Evolutionary conservation across 148 eudicot species (phyloP).

Genomic region (Amaranthus cruentus): DNA sequence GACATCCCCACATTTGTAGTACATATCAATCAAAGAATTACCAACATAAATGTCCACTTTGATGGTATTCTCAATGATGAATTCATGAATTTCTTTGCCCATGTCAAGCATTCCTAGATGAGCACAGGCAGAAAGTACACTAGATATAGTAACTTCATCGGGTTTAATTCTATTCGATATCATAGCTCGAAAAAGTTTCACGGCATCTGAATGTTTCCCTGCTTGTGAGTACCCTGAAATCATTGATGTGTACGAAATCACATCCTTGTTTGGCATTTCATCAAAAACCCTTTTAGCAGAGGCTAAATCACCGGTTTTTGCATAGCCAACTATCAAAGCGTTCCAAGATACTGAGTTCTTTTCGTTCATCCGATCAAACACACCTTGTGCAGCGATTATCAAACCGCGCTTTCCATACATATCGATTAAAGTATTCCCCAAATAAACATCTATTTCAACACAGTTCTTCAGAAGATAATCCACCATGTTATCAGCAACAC

Average conservation of each 20-base stretch:
- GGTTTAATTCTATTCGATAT: constrained; percentile 50
- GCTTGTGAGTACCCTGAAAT: constrained; percentile 57
- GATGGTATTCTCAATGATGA: constrained; percentile 32
- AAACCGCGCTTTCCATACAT: constrained; percentile 54
- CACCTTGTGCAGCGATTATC: constrained; percentile 38
- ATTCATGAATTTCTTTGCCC: constrained; percentile 53
- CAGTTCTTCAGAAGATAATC: constrained; percentile 41
- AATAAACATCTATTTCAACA: constrained; percentile 55
- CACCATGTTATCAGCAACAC: constrained; percentile 38
- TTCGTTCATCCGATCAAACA: constrained; percentile 53
- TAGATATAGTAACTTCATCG: constrained; percentile 48
- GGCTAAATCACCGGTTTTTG: constrained; percentile 46
- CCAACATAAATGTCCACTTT: constrained; percentile 53
- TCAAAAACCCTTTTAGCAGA: constrained; percentile 49
- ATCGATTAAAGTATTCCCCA: constrained; percentile 70
- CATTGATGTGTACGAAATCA: constrained; percentile 73
- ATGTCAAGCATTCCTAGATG: constrained; percentile 51
- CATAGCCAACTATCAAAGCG: constrained; percentile 50
- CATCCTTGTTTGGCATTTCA: constrained; percentile 65
- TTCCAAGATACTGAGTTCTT: constrained; percentile 72
- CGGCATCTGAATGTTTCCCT: constrained; percentile 41
- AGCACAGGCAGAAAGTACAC: constrained; percentile 68
- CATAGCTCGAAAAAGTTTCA: constrained; percentile 56
- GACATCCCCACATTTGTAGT: constrained; percentile 67
- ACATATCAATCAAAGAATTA: constrained; percentile 70